Conservation (phyloP, 768 basidiomycete genomes). For the Lenzites betulinus region DNA sequence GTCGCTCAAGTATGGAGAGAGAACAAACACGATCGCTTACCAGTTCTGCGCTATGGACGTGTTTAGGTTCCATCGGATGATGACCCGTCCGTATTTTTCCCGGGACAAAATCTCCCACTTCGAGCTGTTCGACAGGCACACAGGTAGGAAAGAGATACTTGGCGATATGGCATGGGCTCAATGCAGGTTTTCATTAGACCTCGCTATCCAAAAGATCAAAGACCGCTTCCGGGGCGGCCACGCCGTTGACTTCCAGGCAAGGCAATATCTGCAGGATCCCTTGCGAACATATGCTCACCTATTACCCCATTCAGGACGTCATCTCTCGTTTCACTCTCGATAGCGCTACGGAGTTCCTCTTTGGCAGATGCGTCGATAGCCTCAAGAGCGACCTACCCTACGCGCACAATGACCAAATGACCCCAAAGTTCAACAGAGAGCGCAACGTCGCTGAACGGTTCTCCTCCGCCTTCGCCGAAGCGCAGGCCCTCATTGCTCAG, state of each 20-base stretch:
- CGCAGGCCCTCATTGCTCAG: constrained; percentile 32
- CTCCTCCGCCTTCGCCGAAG: constrained; percentile 34
- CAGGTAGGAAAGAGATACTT: constrained; percentile 29
- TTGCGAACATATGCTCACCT: background rate
- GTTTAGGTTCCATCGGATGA: constrained; percentile 35
- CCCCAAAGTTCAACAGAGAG: background rate
- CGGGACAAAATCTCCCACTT: constrained; percentile 39
- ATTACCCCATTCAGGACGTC: constrained; percentile 37
- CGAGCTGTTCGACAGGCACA: constrained; percentile 37
- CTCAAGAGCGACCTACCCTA: constrained; percentile 29
- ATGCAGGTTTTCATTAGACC: constrained; percentile 2
- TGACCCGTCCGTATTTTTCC: constrained; percentile 41
- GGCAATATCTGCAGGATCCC: background rate
- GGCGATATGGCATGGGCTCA: background rate
- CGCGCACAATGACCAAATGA: constrained; percentile 4
- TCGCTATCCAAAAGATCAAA: constrained; percentile 31
- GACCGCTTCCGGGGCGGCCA: constrained; percentile 29
- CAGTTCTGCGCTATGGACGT: too few relatives aligned
- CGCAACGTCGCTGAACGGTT: constrained; percentile 17
- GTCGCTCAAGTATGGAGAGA: background rate
- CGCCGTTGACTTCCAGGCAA: constrained; percentile 36
- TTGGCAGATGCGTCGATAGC: constrained; percentile 45
- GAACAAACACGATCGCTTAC: background rate
- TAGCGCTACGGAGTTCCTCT: constrained; percentile 56
- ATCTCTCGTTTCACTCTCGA: constrained; percentile 53